Evolutionary conservation across 2,329 filamentous ascomycete genomes (phyloP).

Genomic region (Beauveria australis): DNA sequence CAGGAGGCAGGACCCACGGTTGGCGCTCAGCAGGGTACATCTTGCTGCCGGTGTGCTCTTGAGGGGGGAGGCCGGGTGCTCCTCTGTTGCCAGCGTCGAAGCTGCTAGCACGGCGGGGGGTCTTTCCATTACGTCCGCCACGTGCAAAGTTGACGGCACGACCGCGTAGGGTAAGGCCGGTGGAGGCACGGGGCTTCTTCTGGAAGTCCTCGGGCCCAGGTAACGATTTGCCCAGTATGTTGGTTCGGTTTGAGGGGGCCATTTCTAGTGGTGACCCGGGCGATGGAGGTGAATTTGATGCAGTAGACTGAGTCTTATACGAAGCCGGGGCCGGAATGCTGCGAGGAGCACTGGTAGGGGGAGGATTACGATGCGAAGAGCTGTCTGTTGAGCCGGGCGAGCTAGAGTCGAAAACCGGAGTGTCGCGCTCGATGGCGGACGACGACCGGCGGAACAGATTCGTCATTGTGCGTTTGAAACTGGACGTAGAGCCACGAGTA

Average conservation of each 20-base stretch:
- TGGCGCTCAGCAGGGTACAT: slow-evolving; percentile 32
- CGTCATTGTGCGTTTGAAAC: slow-evolving; percentile 42
- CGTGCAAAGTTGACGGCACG: slow-evolving; percentile 39
- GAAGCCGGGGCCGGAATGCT: slow-evolving; percentile 17
- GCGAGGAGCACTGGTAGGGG: slow-evolving; percentile 28
- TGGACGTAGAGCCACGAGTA: slow-evolving; percentile 34
- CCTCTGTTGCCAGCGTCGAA: slow-evolving; percentile 33
- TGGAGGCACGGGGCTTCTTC: slow-evolving; percentile 43
- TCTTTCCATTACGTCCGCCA: slow-evolving; percentile 16
- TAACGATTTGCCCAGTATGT: slow-evolving; percentile 22
- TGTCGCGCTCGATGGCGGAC: slow-evolving; percentile 23
- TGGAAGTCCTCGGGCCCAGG: slow-evolving; percentile 38
- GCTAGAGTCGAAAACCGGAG: slow-evolving; percentile 16
- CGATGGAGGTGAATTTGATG: slow-evolving; percentile 43
- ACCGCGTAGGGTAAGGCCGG: slow-evolving; percentile 40
- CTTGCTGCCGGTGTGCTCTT: slow-evolving; percentile 18
- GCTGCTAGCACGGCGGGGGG: slow-evolving; percentile 37
- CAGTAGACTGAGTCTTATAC: slow-evolving; percentile 39
- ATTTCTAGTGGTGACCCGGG: slow-evolving; percentile 39
- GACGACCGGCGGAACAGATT: slow-evolving; percentile 39
- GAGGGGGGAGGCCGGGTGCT: slow-evolving; percentile 14
- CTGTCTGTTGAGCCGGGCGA: slow-evolving; percentile 12
- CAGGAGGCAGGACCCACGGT: slow-evolving; percentile 55
- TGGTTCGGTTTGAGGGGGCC: slow-evolving; percentile 21
- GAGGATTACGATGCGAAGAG: slow-evolving; percentile 20